phyloP scores from a whole-genome alignment of 208 protist genomes.

The Trypanosoma avium region DNA sequence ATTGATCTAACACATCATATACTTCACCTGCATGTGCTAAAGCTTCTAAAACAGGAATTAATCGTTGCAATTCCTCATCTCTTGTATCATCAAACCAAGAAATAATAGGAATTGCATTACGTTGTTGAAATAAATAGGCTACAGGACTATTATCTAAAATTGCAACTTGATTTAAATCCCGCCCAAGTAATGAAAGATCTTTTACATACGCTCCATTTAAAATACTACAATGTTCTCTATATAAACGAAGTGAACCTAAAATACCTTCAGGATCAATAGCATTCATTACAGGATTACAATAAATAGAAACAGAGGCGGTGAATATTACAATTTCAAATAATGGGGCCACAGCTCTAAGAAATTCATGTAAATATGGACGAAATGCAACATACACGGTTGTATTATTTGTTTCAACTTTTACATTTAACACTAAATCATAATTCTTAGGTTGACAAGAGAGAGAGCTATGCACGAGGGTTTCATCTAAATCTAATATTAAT shows the following conservation, averaged over 20 bases:
- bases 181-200: slow-evolving; percentile 84
- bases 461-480: slow-evolving; percentile 89
- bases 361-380: slow-evolving; percentile 77
- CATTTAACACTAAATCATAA: slow-evolving; percentile 71
- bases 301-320: slow-evolving; percentile 80
- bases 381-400: slow-evolving; percentile 87
- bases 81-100: slow-evolving; percentile 87
- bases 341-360: slow-evolving; percentile 61
- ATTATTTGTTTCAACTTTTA: slow-evolving; percentile 51
- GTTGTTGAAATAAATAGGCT: slow-evolving; percentile 89
- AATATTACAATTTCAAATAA: slow-evolving; percentile 90
- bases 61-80: slow-evolving; percentile 63
- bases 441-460: slow-evolving; percentile 57
- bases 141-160: slow-evolving; percentile 93
- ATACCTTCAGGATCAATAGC: slow-evolving; percentile 59
- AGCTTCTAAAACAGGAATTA: slow-evolving; percentile 77
- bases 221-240: slow-evolving; percentile 85
- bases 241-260: slow-evolving; percentile 67
- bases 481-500: slow-evolving; percentile 88
- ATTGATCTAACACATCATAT: slow-evolving; percentile 82
- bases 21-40: slow-evolving; percentile 68
- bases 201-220: slow-evolving; percentile 84
- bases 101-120: slow-evolving; percentile 87
- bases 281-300: slow-evolving; percentile 84
- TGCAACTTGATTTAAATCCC: slow-evolving; percentile 62